Evolutionary conservation across 208 protist genomes (phyloP), one percentile per base, ranked within the genome.

Genomic region (Leishmania lainsoni): DNA sequence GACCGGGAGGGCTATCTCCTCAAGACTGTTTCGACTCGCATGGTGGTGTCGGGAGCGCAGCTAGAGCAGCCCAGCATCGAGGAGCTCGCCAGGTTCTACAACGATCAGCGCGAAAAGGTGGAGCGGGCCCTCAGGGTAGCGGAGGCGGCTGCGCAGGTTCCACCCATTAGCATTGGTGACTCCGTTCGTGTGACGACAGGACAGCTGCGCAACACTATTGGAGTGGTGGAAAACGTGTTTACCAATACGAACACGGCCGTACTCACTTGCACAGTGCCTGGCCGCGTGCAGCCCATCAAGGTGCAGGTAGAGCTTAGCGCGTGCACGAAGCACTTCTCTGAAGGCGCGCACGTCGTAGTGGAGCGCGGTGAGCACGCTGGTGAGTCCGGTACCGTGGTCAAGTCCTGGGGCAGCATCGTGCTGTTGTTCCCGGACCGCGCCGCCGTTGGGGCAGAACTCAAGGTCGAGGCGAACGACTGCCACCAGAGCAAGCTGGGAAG

Each of bases 321-420:
- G 54, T 96, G 92, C 81, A 90, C 87, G 35, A 97, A 95, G 84
- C 86, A 95, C 86, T 96, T 98, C 76, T 83, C 83, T 4, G 92
- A 94, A 72, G 96, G 96, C 42, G 89, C 89, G 42, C 96, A 98
- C 87, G 93, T 98, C 69, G 87, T 96, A 20, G 90, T 98, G 16
- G 89, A 93, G 82, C 84, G 79, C 52, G 96, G 96, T 69, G 90
- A 91, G 58, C 85, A 96, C 83, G 84, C 86, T 29, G 96, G 96
- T 49, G 92, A 95, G 81, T 93, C 93, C 54, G 96, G 96, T 14
- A 98, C 94, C 17, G 96, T 98, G 63, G 92, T 98, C 48, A 94
- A 92, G 80, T 85, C 84, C 66, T 86, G 76, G 29, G 92, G 90
- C 20, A 91, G 96, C 70, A 82, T 94, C 66, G 89, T 98, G 51